Evolutionary conservation across 2,329 filamentous ascomycete genomes (phyloP).

Genomic region (Diaporthe vexans): DNA sequence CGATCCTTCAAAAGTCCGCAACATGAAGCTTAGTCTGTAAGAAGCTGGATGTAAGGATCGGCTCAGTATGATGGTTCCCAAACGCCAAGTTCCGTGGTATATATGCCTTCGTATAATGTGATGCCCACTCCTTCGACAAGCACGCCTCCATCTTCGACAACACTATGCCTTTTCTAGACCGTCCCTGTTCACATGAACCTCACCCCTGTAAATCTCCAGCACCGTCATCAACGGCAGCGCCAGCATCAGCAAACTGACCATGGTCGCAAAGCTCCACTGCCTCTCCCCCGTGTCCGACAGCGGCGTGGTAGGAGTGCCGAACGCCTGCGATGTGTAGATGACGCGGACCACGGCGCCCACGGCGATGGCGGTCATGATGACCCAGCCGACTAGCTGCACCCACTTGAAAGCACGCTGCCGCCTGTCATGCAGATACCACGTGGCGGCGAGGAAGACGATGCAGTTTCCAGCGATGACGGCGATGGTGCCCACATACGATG

Average conservation of each 20-base stretch:
- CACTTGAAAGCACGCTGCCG: conserved; percentile 66
- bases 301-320: conserved; percentile 65
- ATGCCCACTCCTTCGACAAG: not conserved
- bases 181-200: conserved; percentile 28
- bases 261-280: conserved; percentile 74
- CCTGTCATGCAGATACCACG: conserved; percentile 75
- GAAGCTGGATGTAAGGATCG: not conserved
- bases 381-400: conserved; percentile 66
- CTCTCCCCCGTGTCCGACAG: conserved; percentile 68
- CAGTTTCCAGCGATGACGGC: conserved; percentile 71
- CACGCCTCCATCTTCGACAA: rapidly evolving
- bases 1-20: not conserved
- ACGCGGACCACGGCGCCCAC: conserved; percentile 71
- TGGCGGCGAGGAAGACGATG: conserved; percentile 70
- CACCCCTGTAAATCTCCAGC: conserved; percentile 63
- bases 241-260: conserved; percentile 71
- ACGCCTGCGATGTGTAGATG: conserved; percentile 71
- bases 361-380: conserved; percentile 70
- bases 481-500: conserved; percentile 72
- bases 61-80: not conserved
- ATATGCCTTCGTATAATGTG: not conserved
- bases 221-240: conserved; percentile 71
- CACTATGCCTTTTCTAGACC: not conserved
- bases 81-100: not conserved
- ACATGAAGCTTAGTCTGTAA: no score